A percentile compares a stretch with the other conserved stretches of the same genome.
These are phyloP conservation scores for Hymenotorrendiella dingleyae DNA, from an alignment of 2,329 filamentous ascomycete genomes.

Conservation along the genomic window DNA sequence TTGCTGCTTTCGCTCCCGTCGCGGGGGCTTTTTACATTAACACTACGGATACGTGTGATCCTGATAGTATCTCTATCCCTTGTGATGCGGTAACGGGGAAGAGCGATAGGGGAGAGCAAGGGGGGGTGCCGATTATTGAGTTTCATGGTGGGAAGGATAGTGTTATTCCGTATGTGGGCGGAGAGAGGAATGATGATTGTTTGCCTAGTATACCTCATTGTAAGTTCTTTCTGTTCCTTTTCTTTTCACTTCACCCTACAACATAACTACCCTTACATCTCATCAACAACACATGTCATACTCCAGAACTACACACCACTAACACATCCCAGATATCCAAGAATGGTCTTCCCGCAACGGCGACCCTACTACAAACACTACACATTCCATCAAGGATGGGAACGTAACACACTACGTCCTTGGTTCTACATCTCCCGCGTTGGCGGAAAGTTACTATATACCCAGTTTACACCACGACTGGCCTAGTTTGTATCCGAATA, in stretches of 20 bases:
- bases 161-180: not conserved
- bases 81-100: too few relatives aligned
- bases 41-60: not conserved
- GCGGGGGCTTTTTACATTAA: slow-evolving; percentile 36
- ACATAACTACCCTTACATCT: too few relatives aligned
- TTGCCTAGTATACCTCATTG: slow-evolving; percentile 4
- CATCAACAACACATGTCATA: too few relatives aligned
- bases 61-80: slow-evolving; percentile 5
- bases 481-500: slow-evolving; percentile 4
- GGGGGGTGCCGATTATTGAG: slow-evolving; percentile 1
- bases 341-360: slow-evolving; percentile 4
- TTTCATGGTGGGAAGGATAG: slow-evolving; percentile 1
- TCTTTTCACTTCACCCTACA: too few relatives aligned
- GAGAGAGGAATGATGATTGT: not conserved
- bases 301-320: too few relatives aligned
- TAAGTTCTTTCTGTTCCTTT: too few relatives aligned
- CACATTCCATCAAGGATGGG: slow-evolving; percentile 1
- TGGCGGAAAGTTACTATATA: slow-evolving; percentile 8
- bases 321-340: too few relatives aligned
- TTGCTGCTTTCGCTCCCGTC: slow-evolving; percentile 39
- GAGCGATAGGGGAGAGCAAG: not conserved
- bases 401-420: slow-evolving; percentile 2
- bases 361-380: slow-evolving; percentile 5
- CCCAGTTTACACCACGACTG: slow-evolving; percentile 6
- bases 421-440: slow-evolving; percentile 8